These are phyloP conservation scores for Aspergillus brasiliensis DNA, from an alignment of 2,329 filamentous ascomycete genomes.

Conservation along the genomic window DNA sequence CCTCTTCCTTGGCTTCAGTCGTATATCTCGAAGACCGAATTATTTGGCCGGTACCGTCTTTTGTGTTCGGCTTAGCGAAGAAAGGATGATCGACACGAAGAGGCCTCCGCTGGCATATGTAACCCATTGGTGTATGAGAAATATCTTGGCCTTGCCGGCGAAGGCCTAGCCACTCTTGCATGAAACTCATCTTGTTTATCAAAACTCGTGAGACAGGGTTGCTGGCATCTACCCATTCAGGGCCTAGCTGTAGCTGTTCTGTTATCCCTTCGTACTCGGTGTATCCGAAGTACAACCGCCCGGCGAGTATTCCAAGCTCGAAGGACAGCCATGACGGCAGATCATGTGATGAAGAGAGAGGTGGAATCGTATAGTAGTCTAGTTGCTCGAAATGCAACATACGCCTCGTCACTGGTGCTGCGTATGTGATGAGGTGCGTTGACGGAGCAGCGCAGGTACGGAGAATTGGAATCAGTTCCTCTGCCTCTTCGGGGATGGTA, in stretches of 20 bases:
- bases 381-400: slow-evolving; percentile 64
- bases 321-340: slow-evolving; percentile 57
- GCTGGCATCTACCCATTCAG: background rate
- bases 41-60: background rate
- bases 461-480: slow-evolving; percentile 55
- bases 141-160: slow-evolving; percentile 39
- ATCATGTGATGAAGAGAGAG: slow-evolving; percentile 42
- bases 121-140: slow-evolving; percentile 39
- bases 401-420: slow-evolving; percentile 60
- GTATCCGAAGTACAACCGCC: slow-evolving; percentile 56
- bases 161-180: slow-evolving; percentile 38
- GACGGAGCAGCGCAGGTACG: slow-evolving; percentile 8
- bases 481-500: slow-evolving; percentile 65
- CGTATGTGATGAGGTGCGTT: slow-evolving; percentile 58
- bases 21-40: background rate
- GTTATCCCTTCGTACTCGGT: slow-evolving; percentile 23
- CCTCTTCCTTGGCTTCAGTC: background rate
- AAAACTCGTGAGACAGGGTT: background rate
- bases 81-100: slow-evolving; percentile 32
- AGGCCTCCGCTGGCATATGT: slow-evolving; percentile 33
- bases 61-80: slow-evolving; percentile 17
- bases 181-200: slow-evolving; percentile 27
- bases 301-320: slow-evolving; percentile 63
- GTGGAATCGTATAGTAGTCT: slow-evolving; percentile 55
- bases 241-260: background rate